Conservation (phyloP, 1,284 basidiomycete species). For the Cutaneotrichosporon spelunceum region DNA sequence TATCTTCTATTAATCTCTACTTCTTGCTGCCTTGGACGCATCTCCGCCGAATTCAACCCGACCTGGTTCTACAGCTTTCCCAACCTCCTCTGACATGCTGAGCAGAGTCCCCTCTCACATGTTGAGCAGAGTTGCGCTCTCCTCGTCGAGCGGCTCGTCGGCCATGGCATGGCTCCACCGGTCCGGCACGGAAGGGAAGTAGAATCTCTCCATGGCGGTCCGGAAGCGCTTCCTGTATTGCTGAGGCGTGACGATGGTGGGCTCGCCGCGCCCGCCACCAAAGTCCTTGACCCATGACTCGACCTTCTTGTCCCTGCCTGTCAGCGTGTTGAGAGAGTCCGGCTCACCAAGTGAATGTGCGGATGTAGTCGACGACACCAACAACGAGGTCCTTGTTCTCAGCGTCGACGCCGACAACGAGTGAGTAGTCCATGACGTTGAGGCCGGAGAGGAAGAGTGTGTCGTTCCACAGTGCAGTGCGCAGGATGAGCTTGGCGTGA, state of each 20-base stretch:
- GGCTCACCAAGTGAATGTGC: constrained; percentile 54
- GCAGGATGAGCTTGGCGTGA: constrained; percentile 87
- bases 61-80: neutral
- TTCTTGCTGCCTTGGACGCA: no score
- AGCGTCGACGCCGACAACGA: constrained; percentile 89
- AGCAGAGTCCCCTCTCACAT: constrained; percentile 7
- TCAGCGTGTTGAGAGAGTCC: neutral
- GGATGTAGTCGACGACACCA: constrained; percentile 75
- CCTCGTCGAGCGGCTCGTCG: constrained; percentile 14
- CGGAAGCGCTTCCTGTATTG: constrained; percentile 72
- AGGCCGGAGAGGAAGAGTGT: constrained; percentile 83
- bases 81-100: constrained; percentile 1
- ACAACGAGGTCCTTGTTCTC: constrained; percentile 79
- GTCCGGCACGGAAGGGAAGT: constrained; percentile 60
- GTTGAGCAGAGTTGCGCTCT: constrained; percentile 10
- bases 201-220: constrained; percentile 79
- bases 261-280: constrained; percentile 75
- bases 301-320: constrained; percentile 85
- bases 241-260: constrained; percentile 77
- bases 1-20: neutral
- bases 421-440: constrained; percentile 99
- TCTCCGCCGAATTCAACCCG: no score
- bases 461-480: constrained; percentile 89
- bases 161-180: constrained; percentile 35
- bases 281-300: constrained; percentile 98